Percentiles rank a stretch among this genome's conserved stretches.
Evolutionary conservation across 192 early-diverging fungal genomes (phyloP).

Genomic region (Backusella australiensis): DNA sequence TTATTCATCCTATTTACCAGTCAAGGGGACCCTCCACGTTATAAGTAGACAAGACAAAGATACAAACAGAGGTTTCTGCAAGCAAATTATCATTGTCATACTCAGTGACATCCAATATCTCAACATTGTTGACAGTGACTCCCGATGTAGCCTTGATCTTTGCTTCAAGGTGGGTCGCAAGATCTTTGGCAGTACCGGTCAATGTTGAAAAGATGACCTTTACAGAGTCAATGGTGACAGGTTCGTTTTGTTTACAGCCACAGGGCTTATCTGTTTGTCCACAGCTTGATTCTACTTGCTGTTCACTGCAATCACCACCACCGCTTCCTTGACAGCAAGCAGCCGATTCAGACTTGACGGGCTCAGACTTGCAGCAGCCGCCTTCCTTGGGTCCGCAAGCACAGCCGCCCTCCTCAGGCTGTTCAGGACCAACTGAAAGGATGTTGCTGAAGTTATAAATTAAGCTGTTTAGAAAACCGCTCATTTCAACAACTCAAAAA

Average conservation of each 20-base stretch:
- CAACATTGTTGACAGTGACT: conserved; percentile 28
- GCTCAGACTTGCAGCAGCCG: conserved; percentile 9
- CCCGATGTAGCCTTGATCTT: conserved; percentile 28
- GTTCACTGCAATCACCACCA: neutral
- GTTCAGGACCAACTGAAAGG: conserved; percentile 23
- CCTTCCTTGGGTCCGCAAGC: conserved; percentile 13
- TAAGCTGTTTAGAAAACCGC: conserved; percentile 23
- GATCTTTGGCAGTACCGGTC: conserved; percentile 53
- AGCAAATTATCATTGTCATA: conserved; percentile 65
- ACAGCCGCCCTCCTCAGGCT: neutral
- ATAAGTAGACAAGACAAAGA: conserved; percentile 68
- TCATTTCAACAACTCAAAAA: conserved; percentile 16
- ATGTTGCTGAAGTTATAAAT: conserved; percentile 27
- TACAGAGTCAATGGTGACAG: conserved; percentile 33
- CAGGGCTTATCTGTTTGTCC: neutral
- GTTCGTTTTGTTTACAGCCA: conserved; percentile 3
- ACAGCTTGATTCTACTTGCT: neutral
- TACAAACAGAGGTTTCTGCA: conserved; percentile 47
- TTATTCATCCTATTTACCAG: conserved; percentile 37
- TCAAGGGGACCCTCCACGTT: conserved; percentile 67
- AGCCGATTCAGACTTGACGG: neutral
- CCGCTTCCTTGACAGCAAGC: neutral
- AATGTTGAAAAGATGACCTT: conserved; percentile 59
- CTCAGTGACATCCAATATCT: conserved; percentile 55
- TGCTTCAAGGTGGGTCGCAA: conserved; percentile 43